Base-by-base conservation (phyloP, 2,329 filamentous ascomycete genomes). In the Dothiorella sarmentorum region DNA sequence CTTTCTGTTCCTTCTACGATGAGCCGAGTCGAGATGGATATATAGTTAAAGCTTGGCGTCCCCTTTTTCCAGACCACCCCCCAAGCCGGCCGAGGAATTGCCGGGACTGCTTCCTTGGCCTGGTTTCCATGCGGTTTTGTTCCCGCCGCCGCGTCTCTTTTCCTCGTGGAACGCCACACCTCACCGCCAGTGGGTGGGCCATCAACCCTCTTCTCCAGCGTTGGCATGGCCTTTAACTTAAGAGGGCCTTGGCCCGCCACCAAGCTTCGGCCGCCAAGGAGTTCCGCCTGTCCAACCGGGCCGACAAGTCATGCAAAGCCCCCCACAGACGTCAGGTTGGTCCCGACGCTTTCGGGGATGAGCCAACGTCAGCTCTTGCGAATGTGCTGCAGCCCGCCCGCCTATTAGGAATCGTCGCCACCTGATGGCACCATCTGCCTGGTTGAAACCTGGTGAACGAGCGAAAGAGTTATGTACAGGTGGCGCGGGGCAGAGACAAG, bases 281-380 rank as follows among this genome's bases (percentile, higher is more conserved):
- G 20, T 42, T 42, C 49, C 49, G 49, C 49, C 24, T 35, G 49
- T 22, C 26, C 10, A 11, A 22, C 49, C 22, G 22, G 11, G 13
- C 9, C 33, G 24, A 15, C 22, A 26, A 52, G 38, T 24, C 18
- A 20, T 20, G 26, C 45, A 13, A 17, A 10, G 33, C 49, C 24
- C 22, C 27, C n/a, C 31, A 7, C 49, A 27, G 49, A 15, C 49
- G 17, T 17, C 20, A 18, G n/a, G 15, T 17, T 53, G 49, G 33
- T n/a, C 49, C 29, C 49, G 49, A 10, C n/a, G 29, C 5, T 22
- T 35, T 15, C 13, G 35, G 13, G 31, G 10, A 26, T 15, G 20
- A 26, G 49, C 35, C 49, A 42, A 53, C 49, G 49, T 42, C 49
- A 53, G 49, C 49, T 42, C 22, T 53, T 20, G 15, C 49, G 29